Evolutionary conservation across 805 yeast species (phyloP), one percentile per base, ranked within the genome.

Genomic region (Lachancea meyersii): DNA sequence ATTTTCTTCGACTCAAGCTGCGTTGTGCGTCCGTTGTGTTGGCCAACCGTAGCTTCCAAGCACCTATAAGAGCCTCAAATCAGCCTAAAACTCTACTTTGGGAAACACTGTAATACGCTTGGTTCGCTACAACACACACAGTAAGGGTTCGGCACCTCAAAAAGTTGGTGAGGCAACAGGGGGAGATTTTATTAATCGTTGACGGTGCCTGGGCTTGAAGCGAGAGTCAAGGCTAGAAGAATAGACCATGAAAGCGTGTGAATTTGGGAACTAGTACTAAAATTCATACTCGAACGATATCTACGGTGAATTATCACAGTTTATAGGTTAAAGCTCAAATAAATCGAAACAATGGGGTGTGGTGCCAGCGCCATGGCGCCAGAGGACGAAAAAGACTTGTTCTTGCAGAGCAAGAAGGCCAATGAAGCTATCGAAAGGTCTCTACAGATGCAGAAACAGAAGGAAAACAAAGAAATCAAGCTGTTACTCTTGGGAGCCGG

Each of bases 401-500:
- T 76, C 45, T 60, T 77, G 34, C 65, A 70, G 47, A 78, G 75
- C 43, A 73, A 74, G 53, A 65, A 68, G 42, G 72, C 78, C 22
- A 79, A 80, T 45, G 81, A 76, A 47, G 76, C 73, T 5, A 80
- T 85, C 40, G 89, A 83, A 49, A 80, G 79, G 54, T 66, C 78
- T 14, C 57, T 84, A 43, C 73, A 70, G 48, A 64, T 70, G 48
- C 75, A 69, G 46, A 75, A 72, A 47, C 75, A 73, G 45, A 65
- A 69, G 37, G 79, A 75, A 35, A 76, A 72, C 53, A 75, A 76
- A 46, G 81, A 76, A 51, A 73, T 82, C 27, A 86, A 82, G 59
- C 69, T 91, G 47, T 64, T 91, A 31, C 69, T 91, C n/a, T 65
- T 88, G 27, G 96, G 97, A 32, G 86, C 97, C 0, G 97, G 97